Conservation (phyloP, 495 filamentous ascomycete species). For the Talaromyces ruber region DNA sequence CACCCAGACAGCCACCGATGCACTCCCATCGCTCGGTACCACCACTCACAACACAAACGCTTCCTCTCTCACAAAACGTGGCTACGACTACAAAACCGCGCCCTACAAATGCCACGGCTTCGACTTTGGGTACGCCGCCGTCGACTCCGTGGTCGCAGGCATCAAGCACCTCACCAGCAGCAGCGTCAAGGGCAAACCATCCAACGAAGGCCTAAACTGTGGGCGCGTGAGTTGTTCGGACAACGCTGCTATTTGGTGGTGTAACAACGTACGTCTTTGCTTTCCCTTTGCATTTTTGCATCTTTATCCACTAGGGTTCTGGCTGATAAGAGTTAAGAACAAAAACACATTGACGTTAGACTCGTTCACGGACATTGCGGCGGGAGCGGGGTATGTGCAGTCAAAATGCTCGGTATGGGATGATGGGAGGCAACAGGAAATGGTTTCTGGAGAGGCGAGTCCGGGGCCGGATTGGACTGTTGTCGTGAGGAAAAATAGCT, state of each 20-base stretch:
- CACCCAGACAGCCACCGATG: neutral
- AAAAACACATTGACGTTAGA: neutral
- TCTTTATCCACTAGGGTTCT: neutral
- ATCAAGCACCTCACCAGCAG: neutral
- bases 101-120: neutral
- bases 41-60: neutral
- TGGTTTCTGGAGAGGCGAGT: neutral
- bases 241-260: slow-evolving; percentile 9
- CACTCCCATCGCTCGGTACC: neutral
- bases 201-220: slow-evolving; percentile 5
- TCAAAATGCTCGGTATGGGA: neutral
- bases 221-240: slow-evolving; percentile 4
- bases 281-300: too few species aligned
- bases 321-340: neutral
- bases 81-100: neutral
- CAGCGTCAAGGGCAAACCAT: neutral
- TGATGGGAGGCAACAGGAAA: neutral
- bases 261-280: slow-evolving; percentile 7
- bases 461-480: neutral
- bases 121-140: neutral
- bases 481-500: neutral
- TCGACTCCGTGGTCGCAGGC: neutral
- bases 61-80: neutral
- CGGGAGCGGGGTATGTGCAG: neutral
- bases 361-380: neutral